Base-by-base conservation (phyloP, 108 stramenopile species). In the Chaetoceros muelleri region DNA sequence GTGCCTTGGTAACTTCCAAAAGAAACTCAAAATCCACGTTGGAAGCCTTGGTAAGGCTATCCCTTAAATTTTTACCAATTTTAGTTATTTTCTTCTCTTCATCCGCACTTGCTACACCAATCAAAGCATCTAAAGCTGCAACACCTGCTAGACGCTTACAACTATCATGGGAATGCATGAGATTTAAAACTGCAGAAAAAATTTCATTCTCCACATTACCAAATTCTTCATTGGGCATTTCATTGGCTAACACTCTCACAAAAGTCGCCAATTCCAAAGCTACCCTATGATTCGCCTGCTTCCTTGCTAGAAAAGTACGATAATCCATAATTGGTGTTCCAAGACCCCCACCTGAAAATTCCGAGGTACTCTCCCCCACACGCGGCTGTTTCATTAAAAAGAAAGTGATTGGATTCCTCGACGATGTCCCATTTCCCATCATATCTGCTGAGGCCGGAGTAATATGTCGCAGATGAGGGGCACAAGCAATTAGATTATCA, bases 51-150 rank as follows among this genome's bases (percentile, higher is more conserved):
- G 13, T 10, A 40, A 40, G 34, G 13, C 34, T 40, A 40, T 40
- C 34, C 5, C 13, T 40, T 8, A 98, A 70, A 13, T 79, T 84
- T 53, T 95, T 89, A 22, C 94, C 94, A 60, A 96, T 95, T 24
- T 91, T 83, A 63, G 93, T 94, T 2, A 87, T 75, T 70, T 95
- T 95, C 55, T 81, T 81, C 55, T 87, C 82, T 50, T 93, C 92
- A 24, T 95, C 86, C 10, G 86, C 84, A 55, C 81, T 80, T 0
- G 85, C 82, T 44, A 72, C 80, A 2, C 70, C 66, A 24, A 94
- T 61, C 2, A 94, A 69, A 25, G 82, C 82, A 65, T 90, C 86
- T 23, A 94, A 47, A 0, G 84, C 88, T 1, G 81, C 78, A 24
- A 94, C 73, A 45, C 93, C 93, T 30, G 88, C 93, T 55, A 94